These are phyloP conservation scores for Brettanomyces nanus DNA, from an alignment of 805 yeast species.

Conservation along the genomic window DNA sequence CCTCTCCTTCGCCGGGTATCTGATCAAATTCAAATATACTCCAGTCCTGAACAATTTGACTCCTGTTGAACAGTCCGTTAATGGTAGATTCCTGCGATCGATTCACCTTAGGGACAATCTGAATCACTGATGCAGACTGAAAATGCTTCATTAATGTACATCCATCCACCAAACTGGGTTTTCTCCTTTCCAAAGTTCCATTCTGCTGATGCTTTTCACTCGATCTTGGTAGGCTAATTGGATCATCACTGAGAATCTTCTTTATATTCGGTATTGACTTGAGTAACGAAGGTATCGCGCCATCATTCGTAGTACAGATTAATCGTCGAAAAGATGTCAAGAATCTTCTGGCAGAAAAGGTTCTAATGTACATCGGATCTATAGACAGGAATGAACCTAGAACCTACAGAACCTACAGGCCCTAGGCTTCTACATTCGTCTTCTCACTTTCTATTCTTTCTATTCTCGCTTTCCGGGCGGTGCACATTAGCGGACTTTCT, in stretches of 20 bases:
- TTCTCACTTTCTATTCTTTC: no score
- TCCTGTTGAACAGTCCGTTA: neutral
- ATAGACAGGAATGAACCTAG: no score
- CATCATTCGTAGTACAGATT: no score
- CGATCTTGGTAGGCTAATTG: no score
- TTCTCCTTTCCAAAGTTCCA: neutral
- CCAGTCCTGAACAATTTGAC: constrained; percentile 48
- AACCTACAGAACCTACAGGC: no score
- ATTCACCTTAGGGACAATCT: neutral
- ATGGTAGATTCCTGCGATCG: neutral
- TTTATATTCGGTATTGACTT: constrained; percentile 3
- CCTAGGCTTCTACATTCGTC: no score
- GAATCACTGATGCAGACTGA: neutral
- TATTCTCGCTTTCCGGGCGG: no score
- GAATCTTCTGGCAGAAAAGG: neutral
- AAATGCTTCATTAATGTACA: neutral
- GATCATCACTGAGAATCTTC: neutral
- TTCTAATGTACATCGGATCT: no score
- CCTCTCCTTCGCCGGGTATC: constrained; percentile 44
- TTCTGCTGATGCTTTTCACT: neutral
- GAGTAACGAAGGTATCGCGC: constrained; percentile 1
- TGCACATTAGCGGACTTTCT: no score
- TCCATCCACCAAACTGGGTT: neutral
- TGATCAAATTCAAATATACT: constrained; percentile 41
- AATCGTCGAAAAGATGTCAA: no score